phyloP scores from a whole-genome alignment of 345 rosid genomes.

The Acer negundo region DNA sequence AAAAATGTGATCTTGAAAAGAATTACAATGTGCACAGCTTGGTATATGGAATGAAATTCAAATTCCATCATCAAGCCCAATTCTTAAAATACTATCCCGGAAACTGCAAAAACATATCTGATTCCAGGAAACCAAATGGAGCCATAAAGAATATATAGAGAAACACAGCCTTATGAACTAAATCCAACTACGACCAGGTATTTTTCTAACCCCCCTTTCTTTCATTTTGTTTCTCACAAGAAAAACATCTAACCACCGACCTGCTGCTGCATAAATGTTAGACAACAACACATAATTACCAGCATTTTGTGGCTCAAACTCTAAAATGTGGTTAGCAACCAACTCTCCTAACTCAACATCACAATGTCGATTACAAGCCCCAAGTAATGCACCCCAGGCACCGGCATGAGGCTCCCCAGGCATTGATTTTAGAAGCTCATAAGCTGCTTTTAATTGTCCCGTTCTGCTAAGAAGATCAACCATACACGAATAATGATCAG shows the following conservation, averaged over 20 bases:
- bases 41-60: neutral
- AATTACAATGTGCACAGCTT: neutral
- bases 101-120: neutral
- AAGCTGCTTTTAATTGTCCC: conserved; percentile 56
- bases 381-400: conserved; percentile 77
- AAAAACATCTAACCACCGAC: conserved; percentile 63
- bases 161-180: neutral
- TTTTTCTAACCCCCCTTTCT: conserved; percentile 57
- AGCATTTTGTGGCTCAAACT: conserved; percentile 63
- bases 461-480: conserved; percentile 70
- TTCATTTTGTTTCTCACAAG: conserved; percentile 59
- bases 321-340: conserved; percentile 50
- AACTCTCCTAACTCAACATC: conserved; percentile 56
- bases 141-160: neutral
- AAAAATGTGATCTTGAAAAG: neutral
- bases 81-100: neutral
- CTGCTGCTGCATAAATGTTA: conserved; percentile 64
- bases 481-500: conserved; percentile 66
- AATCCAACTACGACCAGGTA: conserved; percentile 60
- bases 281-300: conserved; percentile 72
- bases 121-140: neutral
- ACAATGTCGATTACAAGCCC: conserved; percentile 57
- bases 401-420: conserved; percentile 59
- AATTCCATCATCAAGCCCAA: neutral
- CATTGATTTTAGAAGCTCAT: conserved; percentile 51